Evolutionary conservation across 352 stramenopile species (phyloP).

Genomic region (Plasmopara muralis): DNA sequence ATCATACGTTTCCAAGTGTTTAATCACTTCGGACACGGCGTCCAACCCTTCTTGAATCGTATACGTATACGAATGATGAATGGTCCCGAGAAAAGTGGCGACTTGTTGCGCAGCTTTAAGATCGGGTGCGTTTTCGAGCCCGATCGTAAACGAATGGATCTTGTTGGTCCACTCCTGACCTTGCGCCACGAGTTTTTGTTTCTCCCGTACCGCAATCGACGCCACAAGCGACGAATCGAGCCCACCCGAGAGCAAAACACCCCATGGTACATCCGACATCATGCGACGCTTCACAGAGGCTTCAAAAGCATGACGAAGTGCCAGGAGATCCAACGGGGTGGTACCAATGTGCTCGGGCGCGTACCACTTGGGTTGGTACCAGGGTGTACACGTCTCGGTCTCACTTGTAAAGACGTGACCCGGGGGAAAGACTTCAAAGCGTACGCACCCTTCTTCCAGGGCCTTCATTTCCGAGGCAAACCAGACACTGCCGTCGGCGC

Average conservation of each 20-base stretch:
- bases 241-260: conserved; percentile 95
- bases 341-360: conserved; percentile 53
- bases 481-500: conserved; percentile 94
- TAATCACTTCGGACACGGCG: conserved; percentile 96
- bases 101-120: conserved; percentile 95
- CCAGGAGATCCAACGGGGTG: conserved; percentile 54
- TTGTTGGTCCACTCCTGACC: conserved; percentile 85
- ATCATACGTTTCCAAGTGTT: conserved; percentile 98
- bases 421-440: conserved; percentile 87
- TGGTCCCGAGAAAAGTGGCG: conserved; percentile 95
- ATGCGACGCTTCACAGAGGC: conserved; percentile 93
- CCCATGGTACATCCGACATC: conserved; percentile 99
- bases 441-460: conserved; percentile 79
- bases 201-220: conserved; percentile 93
- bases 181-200: conserved; percentile 73
- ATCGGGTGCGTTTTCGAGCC: conserved; percentile 94
- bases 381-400: conserved; percentile 88
- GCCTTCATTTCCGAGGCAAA: conserved; percentile 98
- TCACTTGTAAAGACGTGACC: conserved; percentile 84
- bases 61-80: conserved; percentile 98
- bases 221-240: conserved; percentile 98
- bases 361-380: conserved; percentile 96
- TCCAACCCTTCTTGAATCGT: conserved; percentile 98
- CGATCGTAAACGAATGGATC: conserved; percentile 98
- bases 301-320: conserved; percentile 90